Percentiles rank a stretch among this genome's conserved stretches.
phyloP scores from a whole-genome alignment of 2,329 filamentous ascomycete genomes.

The Rhytidhysteron rufulum region DNA sequence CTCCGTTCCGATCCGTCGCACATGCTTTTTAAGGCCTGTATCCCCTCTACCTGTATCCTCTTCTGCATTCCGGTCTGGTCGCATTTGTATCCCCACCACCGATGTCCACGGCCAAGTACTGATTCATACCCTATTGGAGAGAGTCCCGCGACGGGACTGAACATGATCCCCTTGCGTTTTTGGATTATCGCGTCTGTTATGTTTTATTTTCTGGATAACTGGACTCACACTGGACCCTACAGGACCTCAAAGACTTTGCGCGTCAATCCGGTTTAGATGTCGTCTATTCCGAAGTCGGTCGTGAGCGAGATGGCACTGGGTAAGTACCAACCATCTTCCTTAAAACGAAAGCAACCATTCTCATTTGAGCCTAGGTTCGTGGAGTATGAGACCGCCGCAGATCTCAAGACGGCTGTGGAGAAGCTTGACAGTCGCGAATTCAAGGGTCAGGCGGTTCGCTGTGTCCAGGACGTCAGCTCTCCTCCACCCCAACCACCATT shows the following conservation, averaged over 20 bases:
- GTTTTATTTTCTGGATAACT: conserved; percentile 12
- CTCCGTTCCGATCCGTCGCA: conserved; percentile 36
- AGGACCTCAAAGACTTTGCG: conserved; percentile 99
- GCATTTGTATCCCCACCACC: background rate
- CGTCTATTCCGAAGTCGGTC: conserved; percentile 93
- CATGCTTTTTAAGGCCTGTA: conserved; percentile 23
- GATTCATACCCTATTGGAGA: background rate
- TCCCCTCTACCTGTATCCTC: background rate
- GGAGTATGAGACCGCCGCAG: conserved; percentile 90
- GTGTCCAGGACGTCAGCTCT: conserved; percentile 72
- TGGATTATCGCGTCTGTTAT: background rate
- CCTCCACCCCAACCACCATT: conserved; percentile 33
- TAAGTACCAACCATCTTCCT: conserved; percentile 47
- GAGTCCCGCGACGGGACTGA: background rate
- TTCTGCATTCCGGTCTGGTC: background rate
- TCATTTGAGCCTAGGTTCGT: conserved; percentile 66
- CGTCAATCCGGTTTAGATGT: conserved; percentile 95
- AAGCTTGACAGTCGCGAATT: conserved; percentile 93
- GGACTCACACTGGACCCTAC: conserved; percentile 78
- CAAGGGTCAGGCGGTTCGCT: conserved; percentile 82
- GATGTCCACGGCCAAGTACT: background rate
- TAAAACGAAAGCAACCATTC: conserved; percentile 4
- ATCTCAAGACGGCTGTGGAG: conserved; percentile 86
- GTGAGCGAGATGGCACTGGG: conserved; percentile 90
- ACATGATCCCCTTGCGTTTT: conserved; percentile 4